Conservation (phyloP, 192 early-diverging fungal species). For the Backusella circina region DNA sequence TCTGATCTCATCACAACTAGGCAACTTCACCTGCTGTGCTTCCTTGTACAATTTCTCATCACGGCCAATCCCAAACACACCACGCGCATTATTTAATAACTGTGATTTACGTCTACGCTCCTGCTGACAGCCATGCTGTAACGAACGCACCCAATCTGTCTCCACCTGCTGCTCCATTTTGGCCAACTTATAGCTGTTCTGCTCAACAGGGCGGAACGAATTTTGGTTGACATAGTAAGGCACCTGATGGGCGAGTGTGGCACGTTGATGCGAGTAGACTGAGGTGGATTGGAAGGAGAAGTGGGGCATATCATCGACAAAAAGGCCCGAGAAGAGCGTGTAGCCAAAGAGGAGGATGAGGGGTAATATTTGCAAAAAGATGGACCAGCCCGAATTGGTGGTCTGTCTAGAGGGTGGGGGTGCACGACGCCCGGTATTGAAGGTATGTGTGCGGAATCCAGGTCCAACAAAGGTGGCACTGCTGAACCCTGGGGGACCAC, state of each 20-base stretch:
- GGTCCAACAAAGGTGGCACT: conserved; percentile 54
- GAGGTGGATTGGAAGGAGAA: conserved; percentile 62
- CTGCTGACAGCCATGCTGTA: conserved; percentile 61
- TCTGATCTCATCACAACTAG: conserved; percentile 71
- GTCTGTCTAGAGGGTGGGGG: conserved; percentile 40
- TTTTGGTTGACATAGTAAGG: conserved; percentile 78
- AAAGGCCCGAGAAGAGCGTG: conserved; percentile 65
- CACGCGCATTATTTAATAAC: conserved; percentile 56
- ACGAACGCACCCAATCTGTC: conserved; percentile 55
- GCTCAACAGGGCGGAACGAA: conserved; percentile 31
- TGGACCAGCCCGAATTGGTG: conserved; percentile 39
- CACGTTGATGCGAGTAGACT: conserved; percentile 46
- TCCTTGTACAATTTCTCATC: conserved; percentile 61
- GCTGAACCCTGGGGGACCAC: conserved; percentile 34
- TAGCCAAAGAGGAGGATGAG: conserved; percentile 73
- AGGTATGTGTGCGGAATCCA: conserved; percentile 54
- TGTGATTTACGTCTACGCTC: conserved; percentile 59
- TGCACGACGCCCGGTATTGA: conserved; percentile 25
- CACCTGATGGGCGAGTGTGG: conserved; percentile 59
- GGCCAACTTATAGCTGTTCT: conserved; percentile 46
- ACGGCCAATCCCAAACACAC: conserved; percentile 55
- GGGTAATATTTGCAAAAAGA: conserved; percentile 75
- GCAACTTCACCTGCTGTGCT: conserved; percentile 60
- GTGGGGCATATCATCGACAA: conserved; percentile 44
- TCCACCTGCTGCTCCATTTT: conserved; percentile 77